Base-by-base conservation (phyloP, 805 yeast species). In the Tetrapisispora phaffii region DNA sequence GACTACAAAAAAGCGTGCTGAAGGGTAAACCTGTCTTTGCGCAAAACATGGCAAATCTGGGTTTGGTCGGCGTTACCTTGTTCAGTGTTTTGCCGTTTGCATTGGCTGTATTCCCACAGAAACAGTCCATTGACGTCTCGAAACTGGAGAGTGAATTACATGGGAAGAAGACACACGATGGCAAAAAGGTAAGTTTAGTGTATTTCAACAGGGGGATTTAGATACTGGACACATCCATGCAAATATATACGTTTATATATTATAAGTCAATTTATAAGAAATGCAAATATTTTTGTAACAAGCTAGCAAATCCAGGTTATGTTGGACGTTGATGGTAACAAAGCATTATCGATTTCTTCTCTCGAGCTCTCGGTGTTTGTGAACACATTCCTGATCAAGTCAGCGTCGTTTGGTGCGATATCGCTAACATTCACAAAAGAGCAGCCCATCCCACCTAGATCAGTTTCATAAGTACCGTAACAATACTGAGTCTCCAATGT, bases 151-250 rank as follows among this genome's bases (percentile, higher is more conserved):
- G 71, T 1, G 67, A 78, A 46, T 77, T 90, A 63, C 73, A 69
- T 16, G 73, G 70, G 33, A 70, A 82, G 58, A 80, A 75, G 59
- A 82, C 82, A 55, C 69, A 69, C 41, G 60, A 77, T 13, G 95
- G 95, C 8, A 64, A 72, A 6, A 66, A 63, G 24, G 71, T 86
- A 38, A 65, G 68, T 24, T 63, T 69, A 10, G 88, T 90, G 20
- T 82, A 82, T 69, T 93, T 93, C 68, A 93, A 93, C 67, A 79
- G 98, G 66, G 98, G 98, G 53, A 87, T 93, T 57, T 90, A 75
- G 65, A 42, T 28, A 7, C 7, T 28, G 31, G 31, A 9, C 12
- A 28, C 4, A 8, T 20, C 9, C 9, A 10, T 34, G 24, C 7
- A 32, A 21, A 28, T 10, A 21, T 22, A 34, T 42, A 16, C 26